Evolutionary conservation across 345 rosid species (phyloP), one percentile per base, ranked within the genome.

Genomic region (Rhodomyrtus tomentosa): DNA sequence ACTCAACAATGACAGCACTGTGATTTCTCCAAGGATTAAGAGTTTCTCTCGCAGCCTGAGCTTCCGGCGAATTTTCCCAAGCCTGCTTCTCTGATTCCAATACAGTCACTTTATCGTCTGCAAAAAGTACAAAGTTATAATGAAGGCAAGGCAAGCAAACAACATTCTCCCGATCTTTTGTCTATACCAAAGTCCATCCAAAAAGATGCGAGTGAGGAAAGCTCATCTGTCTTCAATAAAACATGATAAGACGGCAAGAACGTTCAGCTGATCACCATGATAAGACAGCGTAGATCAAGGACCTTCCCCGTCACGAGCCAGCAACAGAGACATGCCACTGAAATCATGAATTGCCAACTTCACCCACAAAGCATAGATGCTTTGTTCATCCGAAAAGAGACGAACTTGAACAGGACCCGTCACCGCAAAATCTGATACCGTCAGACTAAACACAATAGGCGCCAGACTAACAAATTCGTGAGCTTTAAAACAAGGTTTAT

Each of bases 1-100:
- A 58, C 55, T 86, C 82, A n/a, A 56, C 81, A 80, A 56, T 4
- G 22, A 55, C 56, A 32, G 79, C 84, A 51, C 84, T 86, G 91
- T 49, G 91, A 86, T 93, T 91, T 88, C 94, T 95, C 99, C 98
- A 95, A 50, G 99, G 98, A 91, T 96, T 94, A 45, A 95, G 93
- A 84, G 96, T 94, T 45, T 95, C 95, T 88, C 91, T 91, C 32
- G 90, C 62, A 40, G 98, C 98, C 88, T 90, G 93, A 84, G 94
- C 98, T 89, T 95, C 95, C 18, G 90, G 94, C 12, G 96, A 92
- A 88, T 85, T 87, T 83, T 94, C 98, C 92, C 90, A 95, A 29
- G 98, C 95, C 51, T 92, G 92, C 89, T 92, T 95, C 93, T 95
- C 98, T 4, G 98, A 90, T 89, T 96, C 96, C 81, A 96, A 73